Base-by-base conservation (phyloP, 1,139 yeast genomes). In the Pichia sp. region DNA sequence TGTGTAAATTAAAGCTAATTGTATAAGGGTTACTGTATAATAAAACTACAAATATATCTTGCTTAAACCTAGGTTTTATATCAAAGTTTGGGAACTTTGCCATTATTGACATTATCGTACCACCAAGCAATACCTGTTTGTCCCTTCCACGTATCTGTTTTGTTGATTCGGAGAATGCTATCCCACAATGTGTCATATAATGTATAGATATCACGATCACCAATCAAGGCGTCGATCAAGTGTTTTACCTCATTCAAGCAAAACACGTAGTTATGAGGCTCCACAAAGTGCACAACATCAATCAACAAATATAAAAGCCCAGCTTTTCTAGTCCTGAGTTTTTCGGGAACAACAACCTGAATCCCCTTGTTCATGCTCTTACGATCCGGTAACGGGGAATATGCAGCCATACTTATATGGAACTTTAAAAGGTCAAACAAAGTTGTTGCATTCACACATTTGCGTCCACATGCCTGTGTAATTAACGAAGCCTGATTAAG, bases 51-150 rank as follows among this genome's bases (percentile, higher is more conserved):
- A 31, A 1, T 31, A 9, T 12, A 12, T 14, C 15, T 17, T 26
- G 17, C 7, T 14, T 12, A n/a, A 37, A 8, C 19, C 23, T 15
- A 21, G n/a, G 5, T 21, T 9, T n/a, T n/a, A n/a, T n/a, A n/a
- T 36, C 21, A 45, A 15, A 45, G 28, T 33, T 41, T 45, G 12
- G 49, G 40, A 18, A 36, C 40, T 5, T 18, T 20, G 9, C 39
- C 36, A 14, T 23, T 21, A 36, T 48, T 48, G 1, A 48, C 30
- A 22, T 20, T 24, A 22, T 41, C 52, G 38, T 58, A 59, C 62
- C 62, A 83, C 88, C 89, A 83, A 25, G 63, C 60, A 42, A 79
- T 72, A 3, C 81, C 91, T 31, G 78, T 52, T 40, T 74, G 79
- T 4, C 81, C 74, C 48, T 84, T 64, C 48, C 75, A 74, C 43